Conservation (phyloP, 2,329 filamentous ascomycete species). For the Biscogniauxia sp. region DNA sequence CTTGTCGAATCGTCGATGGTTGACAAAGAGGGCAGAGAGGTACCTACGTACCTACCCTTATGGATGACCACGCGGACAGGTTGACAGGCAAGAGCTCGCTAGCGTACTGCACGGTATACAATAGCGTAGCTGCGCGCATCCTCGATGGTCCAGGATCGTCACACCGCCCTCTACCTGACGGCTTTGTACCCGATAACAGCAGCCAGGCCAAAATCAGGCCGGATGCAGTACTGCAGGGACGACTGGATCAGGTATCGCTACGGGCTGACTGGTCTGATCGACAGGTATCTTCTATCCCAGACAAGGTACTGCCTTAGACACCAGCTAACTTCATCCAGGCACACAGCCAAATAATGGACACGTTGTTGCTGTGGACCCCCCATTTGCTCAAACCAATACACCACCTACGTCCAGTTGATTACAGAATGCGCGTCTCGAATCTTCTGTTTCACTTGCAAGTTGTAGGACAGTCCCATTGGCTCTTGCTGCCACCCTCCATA, state of each 20-base stretch:
- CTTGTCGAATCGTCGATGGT: slow-evolving; percentile 18
- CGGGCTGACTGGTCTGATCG: slow-evolving; percentile 17
- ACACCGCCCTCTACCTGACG: slow-evolving; percentile 30
- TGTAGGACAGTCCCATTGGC: slow-evolving; percentile 28
- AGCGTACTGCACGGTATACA: slow-evolving; percentile 29
- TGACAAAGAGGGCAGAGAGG: slow-evolving; percentile 20
- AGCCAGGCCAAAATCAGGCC: slow-evolving; percentile 2
- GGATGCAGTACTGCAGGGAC: slow-evolving; percentile 14
- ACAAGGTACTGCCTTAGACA: slow-evolving; percentile 17
- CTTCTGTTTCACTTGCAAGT: slow-evolving; percentile 38
- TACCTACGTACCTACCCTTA: background rate
- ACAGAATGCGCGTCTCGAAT: slow-evolving; percentile 30
- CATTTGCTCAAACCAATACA: slow-evolving; percentile 10
- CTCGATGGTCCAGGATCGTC: slow-evolving; percentile 18
- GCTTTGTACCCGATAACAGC: slow-evolving; percentile 25
- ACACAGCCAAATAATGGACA: slow-evolving; percentile 24
- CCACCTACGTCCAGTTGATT: background rate
- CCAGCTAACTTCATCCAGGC: slow-evolving; percentile 11
- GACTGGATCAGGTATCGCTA: slow-evolving; percentile 20
- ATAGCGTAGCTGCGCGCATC: slow-evolving; percentile 20
- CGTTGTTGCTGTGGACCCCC: slow-evolving; percentile 25
- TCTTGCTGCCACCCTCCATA: slow-evolving; percentile 4
- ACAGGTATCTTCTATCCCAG: slow-evolving; percentile 22
- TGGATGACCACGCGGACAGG: background rate
- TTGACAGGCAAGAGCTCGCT: slow-evolving; percentile 16